Evolutionary conservation across 768 basidiomycete species (phyloP).

Genomic region (Lentinula lateritia): DNA sequence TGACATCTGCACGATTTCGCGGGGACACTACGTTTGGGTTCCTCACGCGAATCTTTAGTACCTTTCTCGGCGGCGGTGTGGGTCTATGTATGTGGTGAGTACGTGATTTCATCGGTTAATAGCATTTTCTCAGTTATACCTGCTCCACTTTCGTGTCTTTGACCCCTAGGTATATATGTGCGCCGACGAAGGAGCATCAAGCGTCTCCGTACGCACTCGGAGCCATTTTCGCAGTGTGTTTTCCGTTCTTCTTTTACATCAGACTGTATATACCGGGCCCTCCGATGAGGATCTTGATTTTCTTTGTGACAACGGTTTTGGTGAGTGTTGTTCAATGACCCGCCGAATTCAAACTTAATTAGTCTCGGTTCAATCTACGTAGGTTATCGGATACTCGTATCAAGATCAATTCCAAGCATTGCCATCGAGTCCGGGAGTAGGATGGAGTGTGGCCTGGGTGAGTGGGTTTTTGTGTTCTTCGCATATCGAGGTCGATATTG

Average conservation of each 20-base stretch:
- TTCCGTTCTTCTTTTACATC: slow-evolving; percentile 69
- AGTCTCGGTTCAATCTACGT: neutral
- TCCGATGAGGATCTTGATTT: slow-evolving; percentile 66
- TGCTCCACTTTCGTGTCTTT: neutral
- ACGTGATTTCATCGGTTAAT: neutral
- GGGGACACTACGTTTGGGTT: slow-evolving; percentile 73
- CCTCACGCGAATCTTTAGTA: slow-evolving; percentile 53
- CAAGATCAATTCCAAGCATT: slow-evolving; percentile 45
- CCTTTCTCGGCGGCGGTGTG: slow-evolving; percentile 58
- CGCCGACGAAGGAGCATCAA: slow-evolving; percentile 40
- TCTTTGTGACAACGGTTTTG: slow-evolving; percentile 57
- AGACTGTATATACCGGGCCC: slow-evolving; percentile 70
- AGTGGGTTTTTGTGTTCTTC: slow-evolving; percentile 5
- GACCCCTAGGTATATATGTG: slow-evolving; percentile 53
- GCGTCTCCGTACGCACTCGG: slow-evolving; percentile 59
- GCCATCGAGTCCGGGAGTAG: slow-evolving; percentile 52
- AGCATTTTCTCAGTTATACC: too few species aligned
- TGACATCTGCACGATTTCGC: slow-evolving; percentile 64
- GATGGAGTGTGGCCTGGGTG: slow-evolving; percentile 71
- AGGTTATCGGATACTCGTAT: slow-evolving; percentile 76
- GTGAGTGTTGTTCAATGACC: slow-evolving; percentile 28
- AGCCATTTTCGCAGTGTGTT: slow-evolving; percentile 60
- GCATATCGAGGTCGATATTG: neutral
- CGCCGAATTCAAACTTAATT: neutral
- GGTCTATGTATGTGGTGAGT: slow-evolving; percentile 66